Conservation (phyloP, 768 basidiomycete genomes). For the Boletus insuetus region DNA sequence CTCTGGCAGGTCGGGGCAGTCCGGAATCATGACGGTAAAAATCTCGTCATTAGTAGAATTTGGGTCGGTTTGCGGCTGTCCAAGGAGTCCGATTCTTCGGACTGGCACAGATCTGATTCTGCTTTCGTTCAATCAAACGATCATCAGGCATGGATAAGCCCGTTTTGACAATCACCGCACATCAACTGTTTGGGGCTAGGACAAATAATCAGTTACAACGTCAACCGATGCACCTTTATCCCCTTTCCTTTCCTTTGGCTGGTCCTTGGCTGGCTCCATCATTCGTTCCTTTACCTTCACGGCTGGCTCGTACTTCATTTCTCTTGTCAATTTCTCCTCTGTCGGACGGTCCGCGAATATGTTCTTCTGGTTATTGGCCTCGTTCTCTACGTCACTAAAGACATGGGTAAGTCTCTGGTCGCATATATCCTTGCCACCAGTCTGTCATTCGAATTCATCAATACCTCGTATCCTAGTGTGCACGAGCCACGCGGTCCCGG, state of each 20-base stretch:
- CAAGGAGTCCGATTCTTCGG: too few relatives aligned
- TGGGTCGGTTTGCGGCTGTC: too few relatives aligned
- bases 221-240: conserved; percentile 1
- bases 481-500: conserved; percentile 47
- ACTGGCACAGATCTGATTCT: too few relatives aligned
- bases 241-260: neutral
- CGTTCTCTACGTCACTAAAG: neutral
- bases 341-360: neutral
- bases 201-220: neutral
- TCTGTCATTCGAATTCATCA: neutral
- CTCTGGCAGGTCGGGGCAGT: too few relatives aligned
- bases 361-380: neutral
- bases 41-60: too few relatives aligned
- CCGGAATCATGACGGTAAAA: too few relatives aligned
- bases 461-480: conserved; percentile 33
- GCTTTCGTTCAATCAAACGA: neutral
- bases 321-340: neutral
- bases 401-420: conserved; percentile 14
- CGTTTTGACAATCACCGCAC: neutral
- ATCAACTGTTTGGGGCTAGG: neutral
- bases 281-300: conserved; percentile 1
- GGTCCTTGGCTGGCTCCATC: neutral
- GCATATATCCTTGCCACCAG: neutral
- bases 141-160: neutral
- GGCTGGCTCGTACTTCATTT: conserved; percentile 12